Conservation (phyloP, 495 filamentous ascomycete species). For the Letharia columbiana region DNA sequence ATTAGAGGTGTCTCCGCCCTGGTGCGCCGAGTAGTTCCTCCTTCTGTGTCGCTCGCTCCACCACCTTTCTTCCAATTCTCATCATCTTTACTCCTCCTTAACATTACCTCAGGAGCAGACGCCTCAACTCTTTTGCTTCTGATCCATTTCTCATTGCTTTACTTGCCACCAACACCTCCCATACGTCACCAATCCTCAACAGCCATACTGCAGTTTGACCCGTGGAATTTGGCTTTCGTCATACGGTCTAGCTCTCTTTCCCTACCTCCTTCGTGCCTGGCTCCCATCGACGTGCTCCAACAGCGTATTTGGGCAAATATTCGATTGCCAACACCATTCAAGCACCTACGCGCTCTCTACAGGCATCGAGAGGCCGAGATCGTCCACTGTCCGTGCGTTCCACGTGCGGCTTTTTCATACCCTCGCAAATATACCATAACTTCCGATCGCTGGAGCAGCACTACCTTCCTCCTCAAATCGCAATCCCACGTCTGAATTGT, state of each 20-base stretch:
- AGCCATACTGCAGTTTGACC: not conserved
- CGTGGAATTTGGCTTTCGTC: not conserved
- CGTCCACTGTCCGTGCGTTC: slow-evolving; percentile 20
- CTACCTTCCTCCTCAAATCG: not conserved
- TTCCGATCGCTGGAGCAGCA: slow-evolving; percentile 4
- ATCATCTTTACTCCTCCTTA: not conserved
- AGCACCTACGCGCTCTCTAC: slow-evolving; percentile 19
- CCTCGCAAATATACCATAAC: slow-evolving; percentile 8
- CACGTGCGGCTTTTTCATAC: slow-evolving; percentile 18
- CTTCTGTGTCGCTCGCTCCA: slow-evolving; percentile 2
- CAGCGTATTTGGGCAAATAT: not conserved
- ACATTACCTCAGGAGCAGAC: not conserved
- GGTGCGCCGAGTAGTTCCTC: slow-evolving; percentile 7
- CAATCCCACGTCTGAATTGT: slow-evolving; percentile 8
- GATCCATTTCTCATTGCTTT: not conserved
- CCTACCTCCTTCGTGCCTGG: not conserved
- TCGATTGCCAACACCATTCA: slow-evolving; percentile 1
- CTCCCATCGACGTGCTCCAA: not conserved
- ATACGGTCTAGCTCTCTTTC: not conserved
- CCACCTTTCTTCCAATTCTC: not conserved
- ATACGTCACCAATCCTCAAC: not conserved
- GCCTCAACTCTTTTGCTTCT: not conserved
- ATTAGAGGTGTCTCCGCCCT: not conserved
- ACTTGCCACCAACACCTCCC: not conserved
- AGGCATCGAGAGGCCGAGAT: slow-evolving; percentile 15